Conservation (phyloP, 192 early-diverging fungal genomes). For the Kappamyces sp. region DNA sequence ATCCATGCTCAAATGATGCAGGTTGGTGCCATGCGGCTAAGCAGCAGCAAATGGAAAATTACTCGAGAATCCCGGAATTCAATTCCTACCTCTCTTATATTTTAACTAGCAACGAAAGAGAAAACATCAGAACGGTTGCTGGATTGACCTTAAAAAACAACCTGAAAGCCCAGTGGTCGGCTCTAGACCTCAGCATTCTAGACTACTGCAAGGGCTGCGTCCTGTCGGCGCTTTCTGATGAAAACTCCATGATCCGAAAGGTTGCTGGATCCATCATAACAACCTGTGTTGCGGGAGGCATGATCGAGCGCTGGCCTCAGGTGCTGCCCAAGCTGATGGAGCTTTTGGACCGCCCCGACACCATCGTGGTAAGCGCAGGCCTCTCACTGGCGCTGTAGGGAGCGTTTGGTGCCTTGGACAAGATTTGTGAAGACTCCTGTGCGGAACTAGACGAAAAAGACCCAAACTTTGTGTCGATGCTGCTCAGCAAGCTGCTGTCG, state of each 20-base stretch:
- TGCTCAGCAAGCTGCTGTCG: conserved; percentile 84
- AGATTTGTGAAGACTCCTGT: conserved; percentile 94
- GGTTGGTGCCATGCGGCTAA: neutral
- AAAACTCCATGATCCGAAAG: conserved; percentile 63
- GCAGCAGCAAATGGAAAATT: conserved; percentile 29
- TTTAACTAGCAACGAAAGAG: conserved; percentile 62
- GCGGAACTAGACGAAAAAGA: conserved; percentile 68
- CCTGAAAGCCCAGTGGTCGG: conserved; percentile 71
- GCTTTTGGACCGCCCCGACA: conserved; percentile 66
- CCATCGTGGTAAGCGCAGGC: conserved; percentile 64
- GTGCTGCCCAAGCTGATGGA: conserved; percentile 72
- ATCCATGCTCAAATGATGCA: conserved; percentile 3
- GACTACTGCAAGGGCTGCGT: conserved; percentile 61
- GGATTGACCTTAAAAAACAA: conserved; percentile 61
- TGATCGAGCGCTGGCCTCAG: conserved; percentile 75
- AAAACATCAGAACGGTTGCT: conserved; percentile 71
- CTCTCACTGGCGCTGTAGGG: conserved; percentile 41
- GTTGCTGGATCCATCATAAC: conserved; percentile 87
- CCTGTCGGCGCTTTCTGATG: conserved; percentile 63
- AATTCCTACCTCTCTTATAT: conserved; percentile 86
- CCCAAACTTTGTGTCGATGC: conserved; percentile 68
- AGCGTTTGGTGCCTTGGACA: conserved; percentile 78
- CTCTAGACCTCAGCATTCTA: conserved; percentile 50
- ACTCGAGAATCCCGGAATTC: conserved; percentile 65
- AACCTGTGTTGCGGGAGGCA: conserved; percentile 65